Evolutionary conservation across 768 basidiomycete species (phyloP), one percentile per base, ranked within the genome.

Genomic region (Paxillus rubicundulus): DNA sequence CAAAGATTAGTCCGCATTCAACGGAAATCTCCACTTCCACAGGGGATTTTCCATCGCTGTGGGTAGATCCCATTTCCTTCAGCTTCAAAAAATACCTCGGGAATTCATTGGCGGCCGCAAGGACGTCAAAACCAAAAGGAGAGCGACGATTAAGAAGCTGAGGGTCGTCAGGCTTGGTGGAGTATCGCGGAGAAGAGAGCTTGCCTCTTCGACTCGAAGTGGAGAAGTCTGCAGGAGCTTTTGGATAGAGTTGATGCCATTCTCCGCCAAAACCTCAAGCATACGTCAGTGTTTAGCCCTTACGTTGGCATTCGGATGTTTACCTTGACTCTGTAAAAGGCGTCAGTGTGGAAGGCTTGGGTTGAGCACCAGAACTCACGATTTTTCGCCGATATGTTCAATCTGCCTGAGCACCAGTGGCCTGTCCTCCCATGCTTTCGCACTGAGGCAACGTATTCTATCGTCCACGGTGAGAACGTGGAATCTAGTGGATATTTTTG

Each of bases 361-460:
- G 28, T 20, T 20, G 46, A 32, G 21, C 32, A 9, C 14, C 13
- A 38, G 14, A 13, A 70, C 87, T 65, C 51, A 92, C 90, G 89
- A 91, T 80, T 92, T 92, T 63, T 93, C 91, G 30, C 95, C 96
- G 38, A 98, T 85, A n/a, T 85, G 82, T 32, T 89, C 85, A 45
- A 98, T 78, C 66, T 98, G 96, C 13, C 88, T 80, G 49, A 98
- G 78, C 7, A 96, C 87, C 13, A 85, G 73, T 5, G 92, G 84
- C 17, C 89, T 75, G 61, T 93, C 87, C 61, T 98, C 95, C 96
- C 96, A 98, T 39, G 92, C 86, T 60, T 87, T 92, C 4, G 90
- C 91, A 47, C 75, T 79, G 34, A 98, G 63, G 58, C 85, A 88
- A 10, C 95, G 85, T 21, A 87, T 68, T 27, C 92, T 92, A 43